Base-by-base conservation (phyloP, 2,329 filamentous ascomycete genomes). In the Penicillium sclerotigenum region DNA sequence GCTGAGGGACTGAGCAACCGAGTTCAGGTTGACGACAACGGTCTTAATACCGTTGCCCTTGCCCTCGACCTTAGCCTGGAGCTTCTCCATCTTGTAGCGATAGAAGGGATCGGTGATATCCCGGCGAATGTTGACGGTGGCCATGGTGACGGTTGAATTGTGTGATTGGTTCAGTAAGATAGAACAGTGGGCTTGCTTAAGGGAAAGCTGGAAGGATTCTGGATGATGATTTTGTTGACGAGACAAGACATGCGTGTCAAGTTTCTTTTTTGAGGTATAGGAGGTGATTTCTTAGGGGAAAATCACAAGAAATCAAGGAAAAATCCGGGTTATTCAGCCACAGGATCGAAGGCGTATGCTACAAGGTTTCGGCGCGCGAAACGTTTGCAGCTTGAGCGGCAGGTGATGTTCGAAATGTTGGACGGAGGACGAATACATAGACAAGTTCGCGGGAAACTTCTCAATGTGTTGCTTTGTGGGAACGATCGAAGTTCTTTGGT, bases 41-140 rank as follows among this genome's bases (percentile, higher is more conserved):
- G 83, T 99, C 83, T 99, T 99, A 86, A 99, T 99, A 74, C 94
- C 94, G 81, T 99, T 99, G 67, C 94, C 94, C 80, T 99, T 99
- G 80, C 94, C 94, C 81, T 99, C 94, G 70, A 99, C 95, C 84
- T 99, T 99, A 77, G 94, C 96, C 83, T 96, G 91, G 75, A 99
- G 82, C 70, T 87, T 88, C 82, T 97, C 94, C 94, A 99, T 99
- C 87, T 99, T 99, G 87, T 99, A 99, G 78, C 94, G 94, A 82
- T 99, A 99, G 87, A 97, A 99, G 80, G 89, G 89, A 81, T 99
- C 94, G 83, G 88, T 88, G 81, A 96, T 88, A 89, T 97, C 93
- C 79, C 90, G 91, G 79, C 92, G 92, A 80, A 97, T 92, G 81
- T 99, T 99, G 86, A 99, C 83, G 81, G 90, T 92, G 84, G 90